Evolutionary conservation across 208 protist genomes (phyloP).

Genomic region (Crithidia expoeki): DNA sequence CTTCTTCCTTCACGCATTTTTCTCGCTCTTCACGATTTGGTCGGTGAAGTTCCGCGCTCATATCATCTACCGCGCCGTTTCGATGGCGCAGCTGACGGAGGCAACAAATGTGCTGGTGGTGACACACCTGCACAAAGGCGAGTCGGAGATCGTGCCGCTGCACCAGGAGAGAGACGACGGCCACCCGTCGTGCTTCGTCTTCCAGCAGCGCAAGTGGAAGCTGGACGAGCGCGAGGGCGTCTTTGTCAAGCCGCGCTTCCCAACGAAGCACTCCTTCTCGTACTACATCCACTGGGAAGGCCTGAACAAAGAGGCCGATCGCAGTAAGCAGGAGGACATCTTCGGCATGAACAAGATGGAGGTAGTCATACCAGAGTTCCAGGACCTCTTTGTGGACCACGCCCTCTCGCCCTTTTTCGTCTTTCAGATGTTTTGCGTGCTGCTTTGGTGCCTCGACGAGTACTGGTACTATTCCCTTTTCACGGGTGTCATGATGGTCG

Average conservation of each 20-base stretch:
- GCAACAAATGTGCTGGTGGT: constrained; percentile 81
- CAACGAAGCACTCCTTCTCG: constrained; percentile 75
- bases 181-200: constrained; percentile 79
- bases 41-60: constrained; percentile 80
- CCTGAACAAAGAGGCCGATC: constrained; percentile 51
- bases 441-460: constrained; percentile 97
- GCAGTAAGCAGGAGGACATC: constrained; percentile 59
- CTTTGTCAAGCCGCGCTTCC: constrained; percentile 90
- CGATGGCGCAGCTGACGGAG: constrained; percentile 40
- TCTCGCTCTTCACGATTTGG: constrained; percentile 92
- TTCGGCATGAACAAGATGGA: constrained; percentile 92
- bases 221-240: constrained; percentile 53
- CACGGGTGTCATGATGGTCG: constrained; percentile 97
- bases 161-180: constrained; percentile 59
- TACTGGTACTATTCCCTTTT: constrained; percentile 98
- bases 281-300: constrained; percentile 80
- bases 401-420: constrained; percentile 98
- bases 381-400: constrained; percentile 96
- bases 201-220: constrained; percentile 93
- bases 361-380: constrained; percentile 96
- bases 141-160: constrained; percentile 84
- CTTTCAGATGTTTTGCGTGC: constrained; percentile 98
- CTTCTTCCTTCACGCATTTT: constrained; percentile 82
- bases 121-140: constrained; percentile 81
- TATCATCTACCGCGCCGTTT: constrained; percentile 63